Evolutionary conservation across 129 eudicot species (phyloP).

Genomic region (Glebionis coronaria): DNA sequence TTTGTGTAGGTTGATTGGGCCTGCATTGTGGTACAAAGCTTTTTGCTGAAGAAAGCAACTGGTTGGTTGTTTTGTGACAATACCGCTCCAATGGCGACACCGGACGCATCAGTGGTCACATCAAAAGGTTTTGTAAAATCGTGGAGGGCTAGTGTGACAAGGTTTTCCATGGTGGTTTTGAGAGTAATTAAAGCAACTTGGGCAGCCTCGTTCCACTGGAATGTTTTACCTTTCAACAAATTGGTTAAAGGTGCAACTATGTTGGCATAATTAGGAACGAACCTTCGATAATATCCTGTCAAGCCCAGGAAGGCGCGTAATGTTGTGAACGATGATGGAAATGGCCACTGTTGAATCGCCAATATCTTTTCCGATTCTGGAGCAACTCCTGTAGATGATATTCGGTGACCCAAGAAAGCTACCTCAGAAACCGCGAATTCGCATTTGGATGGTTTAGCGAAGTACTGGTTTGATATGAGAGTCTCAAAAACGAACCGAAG

Average conservation of each 20-base stretch:
- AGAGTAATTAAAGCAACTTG: background rate
- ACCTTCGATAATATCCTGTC: background rate
- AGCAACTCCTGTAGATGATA: background rate
- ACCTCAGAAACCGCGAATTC: background rate
- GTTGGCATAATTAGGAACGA: background rate
- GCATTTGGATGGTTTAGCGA: background rate
- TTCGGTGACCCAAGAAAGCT: background rate
- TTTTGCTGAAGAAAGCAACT: no score
- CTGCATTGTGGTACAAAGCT: no score
- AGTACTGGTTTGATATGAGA: background rate
- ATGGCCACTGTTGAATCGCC: background rate
- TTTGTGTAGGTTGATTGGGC: no score
- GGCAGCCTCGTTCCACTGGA: background rate
- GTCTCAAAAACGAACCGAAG: background rate
- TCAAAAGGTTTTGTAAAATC: background rate
- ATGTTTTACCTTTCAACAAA: background rate
- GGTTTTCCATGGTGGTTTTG: background rate
- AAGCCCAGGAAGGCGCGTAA: background rate
- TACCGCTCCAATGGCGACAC: no score
- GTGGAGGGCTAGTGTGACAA: background rate
- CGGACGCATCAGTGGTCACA: no score
- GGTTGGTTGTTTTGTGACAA: no score
- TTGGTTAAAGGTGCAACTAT: background rate
- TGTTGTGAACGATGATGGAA: background rate
- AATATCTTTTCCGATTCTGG: background rate